These are phyloP conservation scores for Neoscytalidium dimidiatum DNA, from an alignment of 2,329 filamentous ascomycete genomes.

Conservation along the genomic window DNA sequence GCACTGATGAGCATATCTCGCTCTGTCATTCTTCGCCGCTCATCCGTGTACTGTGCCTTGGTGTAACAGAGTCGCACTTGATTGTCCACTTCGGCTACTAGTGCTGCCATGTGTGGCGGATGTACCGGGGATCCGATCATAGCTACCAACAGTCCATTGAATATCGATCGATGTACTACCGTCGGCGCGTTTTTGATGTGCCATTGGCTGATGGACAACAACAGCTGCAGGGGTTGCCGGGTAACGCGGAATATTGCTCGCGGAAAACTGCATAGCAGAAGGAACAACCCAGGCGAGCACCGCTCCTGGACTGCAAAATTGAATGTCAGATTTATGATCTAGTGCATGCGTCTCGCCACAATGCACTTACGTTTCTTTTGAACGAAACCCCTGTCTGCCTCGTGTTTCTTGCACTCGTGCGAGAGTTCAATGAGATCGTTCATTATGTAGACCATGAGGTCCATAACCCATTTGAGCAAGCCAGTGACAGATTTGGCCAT, in stretches of 20 bases:
- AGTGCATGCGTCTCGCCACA: background rate
- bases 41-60: conserved; percentile 44
- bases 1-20: conserved; percentile 56
- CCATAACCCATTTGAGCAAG: conserved; percentile 76
- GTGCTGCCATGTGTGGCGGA: conserved; percentile 47
- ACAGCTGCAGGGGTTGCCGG: conserved; percentile 32
- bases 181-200: conserved; percentile 45
- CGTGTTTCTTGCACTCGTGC: conserved; percentile 30
- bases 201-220: conserved; percentile 23
- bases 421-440: conserved; percentile 51
- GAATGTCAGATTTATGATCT: background rate
- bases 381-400: conserved; percentile 22
- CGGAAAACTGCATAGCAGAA: conserved; percentile 67
- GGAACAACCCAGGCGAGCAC: conserved; percentile 34
- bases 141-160: conserved; percentile 43
- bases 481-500: conserved; percentile 72
- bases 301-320: conserved; percentile 19
- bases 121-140: conserved; percentile 45
- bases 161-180: conserved; percentile 44
- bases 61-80: conserved; percentile 63
- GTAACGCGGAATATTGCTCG: conserved; percentile 37
- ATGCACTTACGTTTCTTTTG: conserved; percentile 6
- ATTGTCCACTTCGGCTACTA: conserved; percentile 62
- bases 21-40: conserved; percentile 52
- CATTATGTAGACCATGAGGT: conserved; percentile 60